Conservation (phyloP, 108 stramenopile species). For the Cylindrotheca closterium region DNA sequence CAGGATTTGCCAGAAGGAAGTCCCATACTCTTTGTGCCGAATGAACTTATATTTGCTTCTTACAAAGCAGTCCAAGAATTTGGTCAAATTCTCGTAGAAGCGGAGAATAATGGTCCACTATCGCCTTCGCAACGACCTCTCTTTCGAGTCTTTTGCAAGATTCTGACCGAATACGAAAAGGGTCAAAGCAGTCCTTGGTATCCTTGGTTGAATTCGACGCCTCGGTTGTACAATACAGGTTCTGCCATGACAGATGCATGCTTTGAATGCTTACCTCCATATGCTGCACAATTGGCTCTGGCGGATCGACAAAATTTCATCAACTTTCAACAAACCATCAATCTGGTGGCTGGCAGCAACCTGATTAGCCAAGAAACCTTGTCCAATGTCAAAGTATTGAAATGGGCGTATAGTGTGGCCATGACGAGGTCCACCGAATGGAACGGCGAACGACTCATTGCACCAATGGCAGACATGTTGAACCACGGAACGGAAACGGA, state of each 20-base stretch:
- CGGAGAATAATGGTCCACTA: conserved; percentile 24
- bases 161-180: conserved; percentile 50
- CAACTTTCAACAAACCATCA: conserved; percentile 13
- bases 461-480: conserved; percentile 64
- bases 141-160: conserved; percentile 38
- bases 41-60: conserved; percentile 36
- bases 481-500: conserved; percentile 65
- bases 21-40: conserved; percentile 43
- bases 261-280: conserved; percentile 19
- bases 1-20: conserved; percentile 39
- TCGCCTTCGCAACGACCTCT: conserved; percentile 23
- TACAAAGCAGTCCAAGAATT: conserved; percentile 39
- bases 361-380: conserved; percentile 8
- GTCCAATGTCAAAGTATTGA: conserved; percentile 9
- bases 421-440: conserved; percentile 43
- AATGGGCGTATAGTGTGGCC: conserved; percentile 68
- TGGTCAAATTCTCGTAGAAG: conserved; percentile 14
- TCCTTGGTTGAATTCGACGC: conserved; percentile 52
- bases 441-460: conserved; percentile 36
- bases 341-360: not conserved
- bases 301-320: conserved; percentile 9
- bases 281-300: not conserved
- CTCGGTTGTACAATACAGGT: conserved; percentile 41
- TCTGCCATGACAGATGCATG: conserved; percentile 37
- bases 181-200: conserved; percentile 44